phyloP scores from a whole-genome alignment of 192 early-diverging fungal genomes.

The Entomortierella chlamydospora region DNA sequence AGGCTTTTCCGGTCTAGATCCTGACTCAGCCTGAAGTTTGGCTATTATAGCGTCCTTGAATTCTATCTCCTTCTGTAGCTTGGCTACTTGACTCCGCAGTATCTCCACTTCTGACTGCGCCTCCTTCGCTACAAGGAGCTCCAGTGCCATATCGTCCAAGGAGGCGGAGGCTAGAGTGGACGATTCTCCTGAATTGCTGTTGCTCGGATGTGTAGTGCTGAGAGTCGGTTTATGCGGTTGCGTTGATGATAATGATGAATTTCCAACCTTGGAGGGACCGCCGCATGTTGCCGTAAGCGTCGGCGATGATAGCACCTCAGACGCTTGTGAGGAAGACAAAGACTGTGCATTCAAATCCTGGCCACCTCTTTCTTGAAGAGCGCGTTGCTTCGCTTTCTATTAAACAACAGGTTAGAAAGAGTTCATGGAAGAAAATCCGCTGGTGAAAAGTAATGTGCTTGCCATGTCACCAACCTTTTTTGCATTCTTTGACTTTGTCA shows the following conservation, averaged over 20 bases:
- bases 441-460: background rate
- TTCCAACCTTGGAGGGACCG: background rate
- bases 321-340: background rate
- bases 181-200: background rate
- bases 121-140: slow-evolving; percentile 32
- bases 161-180: background rate
- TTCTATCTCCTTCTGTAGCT: slow-evolving; percentile 43
- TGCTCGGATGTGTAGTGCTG: background rate
- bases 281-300: background rate
- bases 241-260: background rate
- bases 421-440: background rate
- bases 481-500: slow-evolving; percentile 14
- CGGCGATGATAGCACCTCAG: background rate
- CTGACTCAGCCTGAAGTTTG: slow-evolving; percentile 11
- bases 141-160: slow-evolving; percentile 32
- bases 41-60: slow-evolving; percentile 50
- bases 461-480: slow-evolving; percentile 1
- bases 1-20: background rate
- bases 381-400: background rate
- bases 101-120: slow-evolving; percentile 38
- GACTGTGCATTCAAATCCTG: background rate
- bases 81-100: slow-evolving; percentile 27
- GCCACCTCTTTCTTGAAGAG: too few relatives aligned
- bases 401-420: background rate
- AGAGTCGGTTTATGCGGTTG: background rate